Conservation (phyloP, 805 yeast species). For the Sugiyamaella smithiae region DNA sequence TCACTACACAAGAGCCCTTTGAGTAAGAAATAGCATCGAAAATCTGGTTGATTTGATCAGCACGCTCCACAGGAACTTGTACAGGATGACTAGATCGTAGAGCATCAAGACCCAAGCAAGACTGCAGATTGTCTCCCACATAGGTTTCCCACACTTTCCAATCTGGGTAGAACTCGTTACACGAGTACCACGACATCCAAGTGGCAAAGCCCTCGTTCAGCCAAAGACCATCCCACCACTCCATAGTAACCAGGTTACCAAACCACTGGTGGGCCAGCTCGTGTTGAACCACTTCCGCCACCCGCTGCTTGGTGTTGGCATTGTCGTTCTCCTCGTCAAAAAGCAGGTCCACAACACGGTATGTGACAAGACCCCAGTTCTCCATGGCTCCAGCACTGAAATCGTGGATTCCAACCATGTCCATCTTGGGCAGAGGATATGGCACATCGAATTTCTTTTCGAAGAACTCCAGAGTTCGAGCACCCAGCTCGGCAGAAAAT, state of each 20-base stretch:
- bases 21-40: constrained; percentile 79
- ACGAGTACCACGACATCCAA: constrained; percentile 73
- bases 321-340: constrained; percentile 69
- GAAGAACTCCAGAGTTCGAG: constrained; percentile 61
- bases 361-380: constrained; percentile 81
- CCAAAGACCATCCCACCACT: constrained; percentile 94
- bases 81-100: constrained; percentile 74
- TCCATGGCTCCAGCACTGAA: constrained; percentile 89
- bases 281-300: constrained; percentile 79
- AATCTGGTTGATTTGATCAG: constrained; percentile 75
- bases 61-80: constrained; percentile 75
- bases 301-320: constrained; percentile 60
- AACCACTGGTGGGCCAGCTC: constrained; percentile 93
- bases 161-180: constrained; percentile 67
- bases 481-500: constrained; percentile 63
- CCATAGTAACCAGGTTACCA: constrained; percentile 85
- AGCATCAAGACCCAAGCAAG: constrained; percentile 71
- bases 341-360: constrained; percentile 56
- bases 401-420: constrained; percentile 73
- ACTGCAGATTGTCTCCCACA: constrained; percentile 72
- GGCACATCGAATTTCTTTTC: constrained; percentile 64
- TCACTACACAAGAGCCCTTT: constrained; percentile 75
- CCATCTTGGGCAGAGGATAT: constrained; percentile 80
- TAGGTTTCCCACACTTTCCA: constrained; percentile 81
- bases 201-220: constrained; percentile 89